Evolutionary conservation across 441 rosid genomes (phyloP).

Genomic region (Viola pubescens): DNA sequence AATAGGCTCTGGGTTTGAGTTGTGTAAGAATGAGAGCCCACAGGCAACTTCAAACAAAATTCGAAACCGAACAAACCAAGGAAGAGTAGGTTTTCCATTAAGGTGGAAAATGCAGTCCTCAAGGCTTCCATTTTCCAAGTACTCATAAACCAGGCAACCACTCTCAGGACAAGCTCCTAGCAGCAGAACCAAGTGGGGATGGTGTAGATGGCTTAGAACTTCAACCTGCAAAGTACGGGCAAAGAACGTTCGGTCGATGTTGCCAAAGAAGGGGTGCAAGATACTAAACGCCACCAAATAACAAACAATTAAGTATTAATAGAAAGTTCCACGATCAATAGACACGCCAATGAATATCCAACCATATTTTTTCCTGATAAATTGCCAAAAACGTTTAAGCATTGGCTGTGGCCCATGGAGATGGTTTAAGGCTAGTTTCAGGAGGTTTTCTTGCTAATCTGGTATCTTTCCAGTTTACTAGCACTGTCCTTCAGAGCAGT

Average conservation of each 20-base stretch:
- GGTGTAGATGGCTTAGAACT: slow-evolving; percentile 73
- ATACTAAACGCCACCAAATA: no score
- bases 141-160: slow-evolving; percentile 80
- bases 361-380: no score
- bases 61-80: slow-evolving; percentile 76
- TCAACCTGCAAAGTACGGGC: slow-evolving; percentile 45
- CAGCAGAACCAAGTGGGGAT: slow-evolving; percentile 72
- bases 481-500: background rate
- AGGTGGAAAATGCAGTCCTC: slow-evolving; percentile 49
- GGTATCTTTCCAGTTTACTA: no score
- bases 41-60: slow-evolving; percentile 71
- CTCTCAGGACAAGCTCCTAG: slow-evolving; percentile 90
- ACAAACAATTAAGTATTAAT: no score
- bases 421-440: no score
- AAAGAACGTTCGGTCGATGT: background rate
- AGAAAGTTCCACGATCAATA: no score
- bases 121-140: slow-evolving; percentile 80
- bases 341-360: no score
- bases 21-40: slow-evolving; percentile 83
- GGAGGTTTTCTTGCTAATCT: no score
- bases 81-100: slow-evolving; percentile 61
- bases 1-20: slow-evolving; percentile 84
- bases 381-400: no score
- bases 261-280: no score
- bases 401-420: no score